phyloP scores from a whole-genome alignment of 495 filamentous ascomycete genomes.

The Lineolata rhizophorae region DNA sequence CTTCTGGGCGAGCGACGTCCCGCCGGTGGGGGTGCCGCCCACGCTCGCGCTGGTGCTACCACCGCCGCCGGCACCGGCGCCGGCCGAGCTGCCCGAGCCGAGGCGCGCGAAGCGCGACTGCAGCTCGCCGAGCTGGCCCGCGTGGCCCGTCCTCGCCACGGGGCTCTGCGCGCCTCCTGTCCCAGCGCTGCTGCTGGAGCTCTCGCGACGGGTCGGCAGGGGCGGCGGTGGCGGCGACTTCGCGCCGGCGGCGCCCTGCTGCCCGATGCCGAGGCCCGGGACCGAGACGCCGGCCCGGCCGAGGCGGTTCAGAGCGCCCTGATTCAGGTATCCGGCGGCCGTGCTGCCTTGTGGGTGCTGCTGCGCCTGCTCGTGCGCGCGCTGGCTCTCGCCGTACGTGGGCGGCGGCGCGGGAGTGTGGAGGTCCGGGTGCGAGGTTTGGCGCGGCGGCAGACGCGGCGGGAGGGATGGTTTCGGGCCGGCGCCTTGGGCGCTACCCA shows the following conservation, averaged over 20 bases:
- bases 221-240: slow-evolving; percentile 8
- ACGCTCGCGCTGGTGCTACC: no score
- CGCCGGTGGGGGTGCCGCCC: slow-evolving; percentile 20
- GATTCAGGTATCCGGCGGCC: slow-evolving; percentile 31
- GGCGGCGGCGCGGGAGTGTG: slow-evolving; percentile 28
- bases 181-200: slow-evolving; percentile 3
- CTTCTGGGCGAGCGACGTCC: slow-evolving; percentile 40
- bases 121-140: slow-evolving; percentile 35
- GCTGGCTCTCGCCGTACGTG: slow-evolving; percentile 10
- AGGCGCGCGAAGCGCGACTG: slow-evolving; percentile 45
- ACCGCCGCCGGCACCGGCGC: slow-evolving; percentile 6
- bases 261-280: slow-evolving; percentile 55
- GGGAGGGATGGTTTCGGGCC: slow-evolving; percentile 31
- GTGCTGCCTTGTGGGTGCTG: slow-evolving; percentile 14
- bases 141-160: slow-evolving; percentile 4
- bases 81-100: slow-evolving; percentile 10
- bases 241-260: background rate
- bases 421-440: slow-evolving; percentile 26
- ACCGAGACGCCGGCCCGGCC: slow-evolving; percentile 63
- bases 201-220: slow-evolving; percentile 9
- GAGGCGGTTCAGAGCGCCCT: slow-evolving; percentile 42
- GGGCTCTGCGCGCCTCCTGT: slow-evolving; percentile 1
- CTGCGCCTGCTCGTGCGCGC: slow-evolving; percentile 8
- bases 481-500: slow-evolving; percentile 13
- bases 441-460: slow-evolving; percentile 55